Base-by-base conservation (phyloP, 2,329 filamentous ascomycete species). In the Alternaria panax region DNA sequence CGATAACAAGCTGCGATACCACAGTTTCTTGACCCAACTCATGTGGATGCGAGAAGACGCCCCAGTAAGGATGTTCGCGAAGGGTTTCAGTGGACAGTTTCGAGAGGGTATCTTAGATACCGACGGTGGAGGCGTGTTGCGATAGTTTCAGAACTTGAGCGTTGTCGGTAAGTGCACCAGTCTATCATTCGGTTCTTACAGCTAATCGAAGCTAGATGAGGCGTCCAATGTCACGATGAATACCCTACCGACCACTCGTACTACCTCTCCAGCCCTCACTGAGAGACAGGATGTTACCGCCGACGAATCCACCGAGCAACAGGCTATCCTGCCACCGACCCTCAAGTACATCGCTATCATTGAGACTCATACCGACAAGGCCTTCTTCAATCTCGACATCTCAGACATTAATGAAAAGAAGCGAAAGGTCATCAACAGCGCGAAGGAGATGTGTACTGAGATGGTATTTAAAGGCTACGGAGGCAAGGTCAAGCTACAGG, bases 301-400 rank as follows among this genome's bases (percentile, higher is more conserved):
- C 5, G 36, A n/a, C 6, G n/a, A 32, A 3, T 20, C n/a, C 14
- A 14, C 20, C 27, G 20, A 45, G 20, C 7, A 34, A 14, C 7
- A 43, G 6, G 7, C 40, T 3, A 7, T 18, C 18, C n/a, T 32
- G 14, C 38, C 16, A 11, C 40, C 40, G 9, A 53, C 28, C 9
- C 51, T 54, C 22, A 36, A 54, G 7, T 54, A 45, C 41, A 27
- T 54, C 4, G 40, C 40, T 7, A 6, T 54, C 28, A 43, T 54
- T 16, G 40, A 54, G 30, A 46, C 51, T 9, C 3, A 12, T 4
- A 45, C 8, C 14, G 41, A 53, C 11, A 45, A 54, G 3, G 51
- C 41, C 2, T 2, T 46, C 4, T 46, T n/a, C 22, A 2, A 38
- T 1, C 7, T 53, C 2, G 14, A 27, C 2, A 12, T 2, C 12